Evolutionary conservation across 2,329 filamentous ascomycete species (phyloP).

Genomic region (Hymenoscyphus scutula): DNA sequence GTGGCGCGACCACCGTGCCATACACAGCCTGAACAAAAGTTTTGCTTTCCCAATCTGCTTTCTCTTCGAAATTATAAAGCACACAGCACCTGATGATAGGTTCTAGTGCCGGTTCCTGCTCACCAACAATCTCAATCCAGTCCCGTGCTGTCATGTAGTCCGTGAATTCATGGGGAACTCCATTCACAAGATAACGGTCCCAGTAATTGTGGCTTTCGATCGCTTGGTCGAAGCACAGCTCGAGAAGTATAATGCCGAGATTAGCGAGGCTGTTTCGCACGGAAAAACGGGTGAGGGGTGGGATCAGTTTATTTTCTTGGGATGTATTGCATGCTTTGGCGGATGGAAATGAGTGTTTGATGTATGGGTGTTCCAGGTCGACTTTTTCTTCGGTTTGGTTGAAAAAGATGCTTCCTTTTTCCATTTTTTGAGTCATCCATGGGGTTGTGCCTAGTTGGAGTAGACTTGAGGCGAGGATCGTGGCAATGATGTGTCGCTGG

Average conservation of each 20-base stretch:
- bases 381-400: slow-evolving; percentile 16
- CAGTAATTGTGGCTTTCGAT: slow-evolving; percentile 25
- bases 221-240: slow-evolving; percentile 29
- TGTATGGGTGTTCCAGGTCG: slow-evolving; percentile 24
- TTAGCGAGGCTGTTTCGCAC: slow-evolving; percentile 19
- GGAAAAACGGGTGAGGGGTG: slow-evolving; percentile 3
- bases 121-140: slow-evolving; percentile 25
- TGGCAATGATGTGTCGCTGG: slow-evolving; percentile 27
- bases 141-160: slow-evolving; percentile 26
- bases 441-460: slow-evolving; percentile 30
- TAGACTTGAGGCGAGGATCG: slow-evolving; percentile 27
- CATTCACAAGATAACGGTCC: slow-evolving; percentile 10
- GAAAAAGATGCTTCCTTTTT: slow-evolving; percentile 30
- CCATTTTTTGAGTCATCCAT: slow-evolving; percentile 24
- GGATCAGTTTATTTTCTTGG: not conserved
- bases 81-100: slow-evolving; percentile 26
- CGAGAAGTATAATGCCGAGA: slow-evolving; percentile 30
- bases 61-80: slow-evolving; percentile 24
- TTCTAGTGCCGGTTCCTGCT: slow-evolving; percentile 24
- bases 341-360: slow-evolving; percentile 18
- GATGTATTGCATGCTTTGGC: not conserved
- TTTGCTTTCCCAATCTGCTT: slow-evolving; percentile 25
- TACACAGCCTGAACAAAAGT: slow-evolving; percentile 29
- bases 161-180: slow-evolving; percentile 18
- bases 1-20: slow-evolving; percentile 23